phyloP scores from a whole-genome alignment of 2,329 filamentous ascomycete species.

The Monilinia vaccinii-corymbosi region DNA sequence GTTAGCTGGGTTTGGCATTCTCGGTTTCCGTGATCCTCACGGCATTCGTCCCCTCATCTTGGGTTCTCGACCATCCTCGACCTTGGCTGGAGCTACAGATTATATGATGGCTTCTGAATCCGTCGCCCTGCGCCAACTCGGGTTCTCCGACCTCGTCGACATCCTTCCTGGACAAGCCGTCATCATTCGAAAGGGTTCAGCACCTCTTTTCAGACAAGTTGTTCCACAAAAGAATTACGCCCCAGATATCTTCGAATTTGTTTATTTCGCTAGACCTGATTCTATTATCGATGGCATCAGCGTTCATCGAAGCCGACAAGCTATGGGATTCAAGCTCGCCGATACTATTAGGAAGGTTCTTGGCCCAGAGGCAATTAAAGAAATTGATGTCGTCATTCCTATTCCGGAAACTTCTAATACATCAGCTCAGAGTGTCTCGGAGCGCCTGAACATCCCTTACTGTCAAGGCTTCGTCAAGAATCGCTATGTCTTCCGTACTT shows the following conservation, averaged over 20 bases:
- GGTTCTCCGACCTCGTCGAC: constrained; percentile 67
- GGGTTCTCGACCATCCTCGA: constrained; percentile 61
- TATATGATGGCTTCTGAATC: constrained; percentile 92
- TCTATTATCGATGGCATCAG: constrained; percentile 80
- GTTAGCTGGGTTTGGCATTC: constrained; percentile 71
- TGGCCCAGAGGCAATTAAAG: constrained; percentile 57
- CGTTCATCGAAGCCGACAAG: constrained; percentile 72
- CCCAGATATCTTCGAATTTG: constrained; percentile 80
- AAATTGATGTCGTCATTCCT: constrained; percentile 79
- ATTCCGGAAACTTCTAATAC: constrained; percentile 79
- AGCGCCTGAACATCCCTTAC: constrained; percentile 65
- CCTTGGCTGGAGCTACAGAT: constrained; percentile 55
- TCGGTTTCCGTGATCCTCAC: constrained; percentile 70
- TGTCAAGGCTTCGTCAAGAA: constrained; percentile 84
- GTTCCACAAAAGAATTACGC: constrained; percentile 59
- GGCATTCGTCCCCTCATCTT: constrained; percentile 78
- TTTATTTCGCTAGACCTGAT: constrained; percentile 81
- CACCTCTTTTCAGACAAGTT: constrained; percentile 69
- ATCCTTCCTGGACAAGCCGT: constrained; percentile 79
- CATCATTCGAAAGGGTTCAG: constrained; percentile 69
- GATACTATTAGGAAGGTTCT: constrained; percentile 60
- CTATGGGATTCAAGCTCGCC: constrained; percentile 78
- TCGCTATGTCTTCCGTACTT: constrained; percentile 79
- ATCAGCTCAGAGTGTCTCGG: constrained; percentile 67
- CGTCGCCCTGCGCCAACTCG: constrained; percentile 71